Conservation (phyloP, 1,139 yeast species). For the Saccharomyces hybrid region DNA sequence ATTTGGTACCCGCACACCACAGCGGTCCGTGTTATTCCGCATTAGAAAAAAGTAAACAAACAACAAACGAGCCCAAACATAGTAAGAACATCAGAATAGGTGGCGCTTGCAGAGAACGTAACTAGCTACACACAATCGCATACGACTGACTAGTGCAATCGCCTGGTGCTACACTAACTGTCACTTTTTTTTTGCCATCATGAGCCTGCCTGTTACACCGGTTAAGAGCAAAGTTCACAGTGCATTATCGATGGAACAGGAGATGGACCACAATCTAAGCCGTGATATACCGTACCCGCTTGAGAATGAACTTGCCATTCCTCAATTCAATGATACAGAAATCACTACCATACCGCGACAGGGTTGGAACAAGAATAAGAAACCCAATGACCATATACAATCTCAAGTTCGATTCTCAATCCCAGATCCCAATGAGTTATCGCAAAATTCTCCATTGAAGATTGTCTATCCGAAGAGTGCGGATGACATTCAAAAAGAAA, state of each 20-base stretch:
- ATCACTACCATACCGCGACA: background rate
- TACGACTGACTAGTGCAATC: background rate
- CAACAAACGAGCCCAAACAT: background rate
- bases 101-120: background rate
- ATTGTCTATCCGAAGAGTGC: conserved; percentile 15
- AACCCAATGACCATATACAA: background rate
- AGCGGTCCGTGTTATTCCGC: background rate
- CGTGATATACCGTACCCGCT: background rate
- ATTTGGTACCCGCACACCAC: background rate
- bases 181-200: background rate
- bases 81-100: background rate
- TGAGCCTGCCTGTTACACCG: background rate
- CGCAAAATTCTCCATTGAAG: conserved; percentile 9
- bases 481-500: conserved; percentile 4
- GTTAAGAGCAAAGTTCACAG: background rate
- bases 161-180: background rate
- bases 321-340: background rate
- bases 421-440: conserved; percentile 6
- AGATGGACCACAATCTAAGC: background rate
- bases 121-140: background rate
- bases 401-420: conserved; percentile 16
- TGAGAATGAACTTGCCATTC: background rate
- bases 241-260: background rate
- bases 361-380: background rate
- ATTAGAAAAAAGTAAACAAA: background rate